Conservation (phyloP, 371 early-diverging fungal species). For the Dichotomocladium elegans region DNA sequence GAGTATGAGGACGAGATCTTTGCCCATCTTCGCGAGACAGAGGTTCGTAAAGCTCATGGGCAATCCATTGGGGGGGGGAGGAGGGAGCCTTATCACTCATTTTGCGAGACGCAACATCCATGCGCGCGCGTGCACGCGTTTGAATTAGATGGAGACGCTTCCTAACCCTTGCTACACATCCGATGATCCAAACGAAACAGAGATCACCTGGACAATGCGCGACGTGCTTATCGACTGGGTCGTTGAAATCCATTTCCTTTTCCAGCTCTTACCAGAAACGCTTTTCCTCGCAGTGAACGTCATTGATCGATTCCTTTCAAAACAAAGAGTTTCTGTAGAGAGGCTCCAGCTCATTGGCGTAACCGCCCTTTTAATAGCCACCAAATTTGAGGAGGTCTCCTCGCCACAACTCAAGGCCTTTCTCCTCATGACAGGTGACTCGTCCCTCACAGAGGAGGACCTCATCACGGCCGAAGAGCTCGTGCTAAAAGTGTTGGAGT, state of each 20-base stretch:
- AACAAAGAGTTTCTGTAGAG: conserved; percentile 72
- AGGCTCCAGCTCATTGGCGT: conserved; percentile 98
- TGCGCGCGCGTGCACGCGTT: too few species aligned
- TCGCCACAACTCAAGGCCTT: conserved; percentile 81
- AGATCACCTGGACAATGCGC: conserved; percentile 92
- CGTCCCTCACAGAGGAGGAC: conserved; percentile 75
- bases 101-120: too few species aligned
- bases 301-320: conserved; percentile 96
- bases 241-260: conserved; percentile 87
- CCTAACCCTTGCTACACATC: conserved; percentile 79
- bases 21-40: conserved; percentile 72
- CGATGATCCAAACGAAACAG: conserved; percentile 49
- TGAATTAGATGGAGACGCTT: conserved; percentile 25
- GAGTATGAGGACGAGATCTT: conserved; percentile 93
- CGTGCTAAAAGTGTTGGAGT: conserved; percentile 78
- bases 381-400: conserved; percentile 96
- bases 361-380: conserved; percentile 88
- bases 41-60: too few species aligned
- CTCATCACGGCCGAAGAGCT: conserved; percentile 85
- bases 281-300: conserved; percentile 95
- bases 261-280: conserved; percentile 93
- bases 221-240: conserved; percentile 77
- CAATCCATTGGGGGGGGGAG: conserved; percentile 11
- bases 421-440: conserved; percentile 70
- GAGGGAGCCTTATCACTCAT: not conserved